Evolutionary conservation across 2,329 filamentous ascomycete genomes (phyloP), one percentile per base, ranked within the genome.

Genomic region (Fusarium papillatum): DNA sequence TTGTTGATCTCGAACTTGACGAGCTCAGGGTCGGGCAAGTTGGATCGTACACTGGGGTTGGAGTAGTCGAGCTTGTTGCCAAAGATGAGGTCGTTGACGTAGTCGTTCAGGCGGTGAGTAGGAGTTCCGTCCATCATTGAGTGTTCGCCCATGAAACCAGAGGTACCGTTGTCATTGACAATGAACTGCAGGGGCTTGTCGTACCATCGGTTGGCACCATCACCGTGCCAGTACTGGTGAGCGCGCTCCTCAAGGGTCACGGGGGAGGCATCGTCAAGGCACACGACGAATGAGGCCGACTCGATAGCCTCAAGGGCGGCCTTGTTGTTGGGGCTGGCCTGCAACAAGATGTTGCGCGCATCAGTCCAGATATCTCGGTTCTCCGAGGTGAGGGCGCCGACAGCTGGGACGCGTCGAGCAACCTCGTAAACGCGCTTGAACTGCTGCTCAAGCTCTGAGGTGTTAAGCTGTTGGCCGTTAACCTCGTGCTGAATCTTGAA

Each of bases 41-140:
- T 91, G 57, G 95, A 95, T 80, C 97, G 95, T 72, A 98, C 86
- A 43, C 88, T 87, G 10, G 95, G 90, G 83, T 95, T 91, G 71
- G 93, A 94, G 82, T 98, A 95, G 85, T 98, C 95, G 70, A 99
- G 92, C 84, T 97, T 97, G 87, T 98, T 96, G 87, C 93, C 93
- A 86, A 98, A 96, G 84, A 98, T 98, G 81, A 95, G 90, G 83
- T 94, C 92, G 87, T 96, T 97, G 82, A 97, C 90, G 82, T 95
- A 97, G 89, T 99, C 97, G 85, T 98, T 99, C 19, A 99, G 90
- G 55, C 97, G 94, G 86, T 98, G 97, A 4, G 97, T 99, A 1
- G 97, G 96, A 9, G 97, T 99, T 76, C 97, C 97, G 83, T 99
- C 97, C 97, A 99, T 99, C 97, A 99, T 98, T 80, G 95, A 97